A percentile compares a stretch with the other conserved stretches of the same genome.
phyloP scores from a whole-genome alignment of 768 basidiomycete genomes.

The Tylopilus sp. region DNA sequence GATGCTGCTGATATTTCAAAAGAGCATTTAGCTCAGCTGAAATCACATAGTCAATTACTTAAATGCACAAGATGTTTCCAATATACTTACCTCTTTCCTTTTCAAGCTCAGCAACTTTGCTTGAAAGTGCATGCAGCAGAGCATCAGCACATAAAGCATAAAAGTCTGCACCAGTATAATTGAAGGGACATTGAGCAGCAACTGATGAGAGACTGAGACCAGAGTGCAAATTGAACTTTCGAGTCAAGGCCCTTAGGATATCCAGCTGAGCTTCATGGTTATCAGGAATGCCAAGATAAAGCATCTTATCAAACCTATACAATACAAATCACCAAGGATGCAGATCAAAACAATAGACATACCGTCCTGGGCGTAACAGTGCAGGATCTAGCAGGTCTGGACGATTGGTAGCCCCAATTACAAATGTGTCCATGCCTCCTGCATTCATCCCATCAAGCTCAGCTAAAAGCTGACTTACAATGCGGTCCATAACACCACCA shows the following conservation, averaged over 20 bases:
- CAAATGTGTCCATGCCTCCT: slow-evolving; percentile 76
- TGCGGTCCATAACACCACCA: slow-evolving; percentile 97
- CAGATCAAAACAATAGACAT: slow-evolving; percentile 15
- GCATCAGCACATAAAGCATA: slow-evolving; percentile 98
- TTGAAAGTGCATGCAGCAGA: slow-evolving; percentile 90
- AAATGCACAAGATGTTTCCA: neutral
- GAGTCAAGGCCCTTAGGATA: slow-evolving; percentile 85
- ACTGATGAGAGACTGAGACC: slow-evolving; percentile 58
- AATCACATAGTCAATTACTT: neutral
- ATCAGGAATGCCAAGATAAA: slow-evolving; percentile 91
- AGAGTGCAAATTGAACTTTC: slow-evolving; percentile 84
- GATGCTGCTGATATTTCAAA: slow-evolving; percentile 44
- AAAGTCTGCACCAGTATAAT: slow-evolving; percentile 96
- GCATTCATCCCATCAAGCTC: slow-evolving; percentile 89
- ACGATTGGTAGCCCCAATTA: slow-evolving; percentile 93
- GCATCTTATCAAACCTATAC: slow-evolving; percentile 88
- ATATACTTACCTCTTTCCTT: slow-evolving; percentile 54
- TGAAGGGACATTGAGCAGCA: slow-evolving; percentile 79
- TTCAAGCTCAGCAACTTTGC: slow-evolving; percentile 80
- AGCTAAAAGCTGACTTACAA: slow-evolving; percentile 90
- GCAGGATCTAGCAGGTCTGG: slow-evolving; percentile 92
- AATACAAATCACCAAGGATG: neutral
- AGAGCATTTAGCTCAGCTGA: slow-evolving; percentile 42
- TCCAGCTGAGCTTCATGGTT: slow-evolving; percentile 81
- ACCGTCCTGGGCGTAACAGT: slow-evolving; percentile 84